These are phyloP conservation scores for Echium plantagineum DNA, from an alignment of 257 asterid species.

Conservation along the genomic window DNA sequence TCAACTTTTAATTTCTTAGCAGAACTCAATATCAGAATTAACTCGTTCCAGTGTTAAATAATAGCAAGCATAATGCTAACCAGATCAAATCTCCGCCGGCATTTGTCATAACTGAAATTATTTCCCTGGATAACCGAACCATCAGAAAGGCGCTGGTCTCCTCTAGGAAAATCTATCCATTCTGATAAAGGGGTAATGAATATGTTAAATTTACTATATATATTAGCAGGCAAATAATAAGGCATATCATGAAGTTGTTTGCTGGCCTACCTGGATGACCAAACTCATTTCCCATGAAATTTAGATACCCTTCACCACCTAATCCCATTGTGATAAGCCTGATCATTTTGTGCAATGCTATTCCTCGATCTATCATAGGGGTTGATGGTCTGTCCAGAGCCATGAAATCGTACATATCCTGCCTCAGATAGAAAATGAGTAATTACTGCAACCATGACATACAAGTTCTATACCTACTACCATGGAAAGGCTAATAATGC, in stretches of 20 bases:
- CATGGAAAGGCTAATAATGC: no score
- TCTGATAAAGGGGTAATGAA: conserved; percentile 33
- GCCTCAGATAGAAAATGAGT: conserved; percentile 6
- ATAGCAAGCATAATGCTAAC: conserved; percentile 20
- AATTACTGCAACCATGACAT: not conserved
- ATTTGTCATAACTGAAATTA: conserved; percentile 72
- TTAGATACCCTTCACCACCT: conserved; percentile 98
- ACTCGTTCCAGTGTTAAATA: no score
- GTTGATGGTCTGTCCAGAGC: conserved; percentile 89
- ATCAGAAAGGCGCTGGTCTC: conserved; percentile 65
- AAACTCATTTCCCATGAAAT: conserved; percentile 99
- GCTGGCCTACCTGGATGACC: conserved; percentile 84
- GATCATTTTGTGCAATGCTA: conserved; percentile 97
- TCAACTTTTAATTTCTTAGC: no score
- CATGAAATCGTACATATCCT: conserved; percentile 99
- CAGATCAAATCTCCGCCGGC: conserved; percentile 97
- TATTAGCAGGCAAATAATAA: not conserved
- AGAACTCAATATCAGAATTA: no score
- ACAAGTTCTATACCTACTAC: not conserved
- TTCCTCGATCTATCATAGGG: conserved; percentile 88
- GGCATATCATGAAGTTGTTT: no score
- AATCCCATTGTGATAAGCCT: conserved; percentile 95
- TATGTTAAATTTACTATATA: not conserved
- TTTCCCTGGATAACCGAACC: conserved; percentile 69
- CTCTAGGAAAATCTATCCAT: conserved; percentile 99